These are phyloP conservation scores for Cladosporium sphaerospermum DNA, from an alignment of 2,329 filamentous ascomycete species.

Conservation along the genomic window DNA sequence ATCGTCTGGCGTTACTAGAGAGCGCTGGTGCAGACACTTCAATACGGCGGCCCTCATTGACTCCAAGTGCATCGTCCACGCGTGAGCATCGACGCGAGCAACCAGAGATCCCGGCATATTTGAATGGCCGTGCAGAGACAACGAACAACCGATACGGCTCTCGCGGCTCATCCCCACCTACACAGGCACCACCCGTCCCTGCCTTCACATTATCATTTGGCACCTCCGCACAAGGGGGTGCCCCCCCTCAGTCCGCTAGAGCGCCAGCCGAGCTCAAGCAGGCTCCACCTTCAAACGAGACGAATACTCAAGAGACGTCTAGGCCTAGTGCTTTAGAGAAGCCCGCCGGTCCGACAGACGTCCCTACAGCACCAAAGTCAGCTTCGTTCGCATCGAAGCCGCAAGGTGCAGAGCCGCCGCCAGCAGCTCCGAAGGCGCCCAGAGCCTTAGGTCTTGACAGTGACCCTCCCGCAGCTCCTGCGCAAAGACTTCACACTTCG, in stretches of 20 bases:
- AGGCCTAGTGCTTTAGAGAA: constrained; percentile 6
- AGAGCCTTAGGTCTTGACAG: constrained; percentile 23
- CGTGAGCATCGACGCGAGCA: constrained; percentile 8
- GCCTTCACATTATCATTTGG: constrained; percentile 41
- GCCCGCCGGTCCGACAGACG: constrained; percentile 1
- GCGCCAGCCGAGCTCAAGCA: constrained; percentile 15
- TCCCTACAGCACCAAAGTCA: constrained; percentile 33
- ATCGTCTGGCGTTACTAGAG: constrained; percentile 28
- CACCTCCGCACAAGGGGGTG: constrained; percentile 21
- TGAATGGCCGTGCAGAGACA: constrained; percentile 41
- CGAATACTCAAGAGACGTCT: constrained; percentile 1
- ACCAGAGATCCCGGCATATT: constrained; percentile 39
- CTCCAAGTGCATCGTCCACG: constrained; percentile 7
- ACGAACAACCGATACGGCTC: constrained; percentile 42
- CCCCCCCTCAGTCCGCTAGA: constrained; percentile 24
- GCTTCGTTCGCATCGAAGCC: constrained; percentile 35
- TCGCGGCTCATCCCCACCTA: constrained; percentile 46
- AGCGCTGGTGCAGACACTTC: constrained; percentile 25
- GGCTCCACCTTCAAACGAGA: constrained; percentile 2
- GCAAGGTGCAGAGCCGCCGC: constrained; percentile 22
- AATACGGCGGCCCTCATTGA: constrained; percentile 19
- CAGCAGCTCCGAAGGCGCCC: constrained; percentile 28
- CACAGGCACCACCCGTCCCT: constrained; percentile 48
- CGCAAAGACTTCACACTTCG: constrained; percentile 25
- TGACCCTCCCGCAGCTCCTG: constrained; percentile 17